phyloP scores from a whole-genome alignment of 2,329 filamentous ascomycete genomes.

The Hymenoscyphus fraxineus region DNA sequence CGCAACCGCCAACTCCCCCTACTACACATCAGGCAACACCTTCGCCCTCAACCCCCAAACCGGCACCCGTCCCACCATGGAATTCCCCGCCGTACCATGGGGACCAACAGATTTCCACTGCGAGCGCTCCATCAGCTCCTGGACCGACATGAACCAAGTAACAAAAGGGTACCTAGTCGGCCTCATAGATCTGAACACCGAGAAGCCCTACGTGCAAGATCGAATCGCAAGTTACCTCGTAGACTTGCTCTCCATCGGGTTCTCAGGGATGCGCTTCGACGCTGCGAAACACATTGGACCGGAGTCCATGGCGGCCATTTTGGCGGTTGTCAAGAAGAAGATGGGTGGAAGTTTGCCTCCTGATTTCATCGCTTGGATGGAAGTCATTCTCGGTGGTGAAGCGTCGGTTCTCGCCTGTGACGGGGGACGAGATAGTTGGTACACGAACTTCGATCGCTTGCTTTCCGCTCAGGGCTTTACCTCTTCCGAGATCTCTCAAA shows the following conservation, averaged over 20 bases:
- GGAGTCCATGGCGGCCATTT: constrained; percentile 27
- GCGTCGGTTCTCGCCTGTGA: constrained; percentile 27
- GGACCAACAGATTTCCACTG: constrained; percentile 35
- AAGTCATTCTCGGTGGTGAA: constrained; percentile 33
- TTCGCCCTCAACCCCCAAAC: constrained; percentile 31
- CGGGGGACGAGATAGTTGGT: constrained; percentile 29
- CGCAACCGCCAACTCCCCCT: constrained; percentile 31
- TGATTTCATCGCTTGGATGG: constrained; percentile 33
- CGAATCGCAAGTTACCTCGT: constrained; percentile 32
- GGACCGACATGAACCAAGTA: constrained; percentile 32
- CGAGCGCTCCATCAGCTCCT: constrained; percentile 28
- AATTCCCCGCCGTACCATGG: constrained; percentile 33
- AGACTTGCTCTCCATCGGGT: constrained; percentile 32
- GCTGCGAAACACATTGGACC: constrained; percentile 34
- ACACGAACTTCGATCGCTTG: constrained; percentile 31
- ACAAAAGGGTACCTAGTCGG: constrained; percentile 32
- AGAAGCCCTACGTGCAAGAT: constrained; percentile 33
- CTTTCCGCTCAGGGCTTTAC: constrained; percentile 26
- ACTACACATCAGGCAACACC: constrained; percentile 32
- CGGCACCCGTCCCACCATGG: constrained; percentile 29
- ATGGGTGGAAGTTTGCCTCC: constrained; percentile 30
- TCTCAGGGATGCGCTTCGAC: constrained; percentile 32
- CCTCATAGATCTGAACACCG: constrained; percentile 31
- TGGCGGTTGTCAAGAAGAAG: constrained; percentile 29
- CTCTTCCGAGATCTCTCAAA: constrained; percentile 27